phyloP scores from a whole-genome alignment of 108 stramenopile genomes.

The Nitzschia inconspicua region DNA sequence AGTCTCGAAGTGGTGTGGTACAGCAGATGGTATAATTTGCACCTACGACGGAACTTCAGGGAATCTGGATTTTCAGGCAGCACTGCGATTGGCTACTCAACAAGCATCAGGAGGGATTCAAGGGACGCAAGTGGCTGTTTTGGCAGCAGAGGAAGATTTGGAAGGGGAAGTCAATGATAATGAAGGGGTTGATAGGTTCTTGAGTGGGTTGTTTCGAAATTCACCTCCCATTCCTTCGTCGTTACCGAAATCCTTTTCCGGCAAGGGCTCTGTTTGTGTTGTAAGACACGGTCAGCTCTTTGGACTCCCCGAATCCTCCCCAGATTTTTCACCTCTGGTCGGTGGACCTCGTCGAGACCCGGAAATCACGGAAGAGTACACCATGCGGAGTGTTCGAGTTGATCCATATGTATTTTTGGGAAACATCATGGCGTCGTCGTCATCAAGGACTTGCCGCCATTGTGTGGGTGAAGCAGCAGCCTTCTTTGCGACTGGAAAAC shows the following conservation, averaged over 20 bases:
- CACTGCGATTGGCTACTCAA: constrained; percentile 55
- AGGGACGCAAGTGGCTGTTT: constrained; percentile 44
- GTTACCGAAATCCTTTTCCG: constrained; percentile 34
- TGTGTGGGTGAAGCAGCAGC: constrained; percentile 60
- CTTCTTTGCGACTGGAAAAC: constrained; percentile 33
- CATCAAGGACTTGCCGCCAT: constrained; percentile 51
- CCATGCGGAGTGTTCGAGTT: constrained; percentile 67
- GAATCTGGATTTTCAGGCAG: constrained; percentile 32
- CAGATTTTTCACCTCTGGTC: constrained; percentile 67
- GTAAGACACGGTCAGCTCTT: constrained; percentile 74
- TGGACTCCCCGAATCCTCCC: constrained; percentile 75
- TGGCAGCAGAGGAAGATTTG: constrained; percentile 45
- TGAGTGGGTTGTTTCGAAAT: constrained; percentile 28
- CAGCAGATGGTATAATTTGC: constrained; percentile 45
- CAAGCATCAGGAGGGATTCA: constrained; percentile 33
- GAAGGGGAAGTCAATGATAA: constrained; percentile 30
- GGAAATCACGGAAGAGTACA: constrained; percentile 70
- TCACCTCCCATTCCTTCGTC: constrained; percentile 37
- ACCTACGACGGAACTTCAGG: constrained; percentile 50
- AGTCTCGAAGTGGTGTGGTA: constrained; percentile 54
- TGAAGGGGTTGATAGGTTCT: constrained; percentile 26
- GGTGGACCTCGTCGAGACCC: constrained; percentile 69
- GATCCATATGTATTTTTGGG: constrained; percentile 61
- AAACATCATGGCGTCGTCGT: constrained; percentile 41
- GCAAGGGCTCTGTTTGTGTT: constrained; percentile 1